Percentiles rank a stretch among this genome's conserved stretches.
phyloP scores from a whole-genome alignment of 495 filamentous ascomycete species.

The Penicillium bialowiezense region DNA sequence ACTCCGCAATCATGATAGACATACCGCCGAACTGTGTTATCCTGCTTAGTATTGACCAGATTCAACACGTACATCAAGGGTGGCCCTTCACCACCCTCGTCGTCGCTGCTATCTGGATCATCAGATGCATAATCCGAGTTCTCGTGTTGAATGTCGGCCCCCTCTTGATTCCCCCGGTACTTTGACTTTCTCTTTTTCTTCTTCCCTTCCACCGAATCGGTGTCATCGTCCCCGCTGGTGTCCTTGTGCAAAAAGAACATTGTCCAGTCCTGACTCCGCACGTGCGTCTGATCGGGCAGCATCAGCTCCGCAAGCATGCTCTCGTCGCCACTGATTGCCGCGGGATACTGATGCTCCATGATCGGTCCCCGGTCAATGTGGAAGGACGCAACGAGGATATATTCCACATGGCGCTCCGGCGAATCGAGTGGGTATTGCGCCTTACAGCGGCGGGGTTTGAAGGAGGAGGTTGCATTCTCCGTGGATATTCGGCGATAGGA shows the following conservation, averaged over 20 bases:
- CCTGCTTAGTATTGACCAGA: slow-evolving; percentile 95
- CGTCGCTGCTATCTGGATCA: slow-evolving; percentile 53
- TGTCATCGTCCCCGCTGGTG: slow-evolving; percentile 73
- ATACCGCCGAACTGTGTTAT: slow-evolving; percentile 80
- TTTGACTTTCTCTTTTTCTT: slow-evolving; percentile 48
- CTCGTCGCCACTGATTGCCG: slow-evolving; percentile 94
- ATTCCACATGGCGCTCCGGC: slow-evolving; percentile 92
- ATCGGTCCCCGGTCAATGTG: slow-evolving; percentile 93
- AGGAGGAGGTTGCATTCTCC: slow-evolving; percentile 38
- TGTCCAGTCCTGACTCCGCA: slow-evolving; percentile 96
- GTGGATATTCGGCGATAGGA: slow-evolving; percentile 44
- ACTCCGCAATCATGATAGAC: slow-evolving; percentile 3
- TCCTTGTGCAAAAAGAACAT: slow-evolving; percentile 99
- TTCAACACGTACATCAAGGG: slow-evolving; percentile 98
- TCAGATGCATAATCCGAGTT: slow-evolving; percentile 45
- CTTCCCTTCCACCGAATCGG: slow-evolving; percentile 53
- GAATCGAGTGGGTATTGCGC: slow-evolving; percentile 84
- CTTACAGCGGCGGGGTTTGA: slow-evolving; percentile 54
- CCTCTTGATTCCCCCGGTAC: slow-evolving; percentile 50
- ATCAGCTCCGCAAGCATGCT: slow-evolving; percentile 97
- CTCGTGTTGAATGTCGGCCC: slow-evolving; percentile 45
- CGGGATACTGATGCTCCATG: slow-evolving; percentile 98
- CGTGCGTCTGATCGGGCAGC: slow-evolving; percentile 96
- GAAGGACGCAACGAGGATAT: slow-evolving; percentile 97
- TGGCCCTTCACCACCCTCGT: slow-evolving; percentile 66